These are phyloP conservation scores for Solidago caesia DNA, from an alignment of 129 eudicot species.

Conservation along the genomic window DNA sequence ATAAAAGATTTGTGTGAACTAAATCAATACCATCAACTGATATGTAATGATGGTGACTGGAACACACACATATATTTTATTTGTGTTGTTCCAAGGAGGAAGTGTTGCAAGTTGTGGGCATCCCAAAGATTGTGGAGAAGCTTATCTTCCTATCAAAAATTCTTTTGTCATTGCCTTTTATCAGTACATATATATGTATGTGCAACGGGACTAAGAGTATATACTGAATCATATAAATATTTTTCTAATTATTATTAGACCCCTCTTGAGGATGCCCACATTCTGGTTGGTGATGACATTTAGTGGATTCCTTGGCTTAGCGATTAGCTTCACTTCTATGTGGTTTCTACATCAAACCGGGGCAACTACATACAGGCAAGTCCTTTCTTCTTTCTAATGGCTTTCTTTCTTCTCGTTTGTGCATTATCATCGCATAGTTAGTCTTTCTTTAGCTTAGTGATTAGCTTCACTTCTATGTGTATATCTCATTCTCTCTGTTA, in stretches of 20 bases:
- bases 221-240: conserved; percentile 7
- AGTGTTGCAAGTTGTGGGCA: not conserved
- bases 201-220: not conserved
- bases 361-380: conserved; percentile 95
- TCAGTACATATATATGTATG: not conserved
- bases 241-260: conserved; percentile 49
- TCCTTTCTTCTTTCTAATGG: not conserved
- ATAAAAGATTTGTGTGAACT: not conserved
- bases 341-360: conserved; percentile 99
- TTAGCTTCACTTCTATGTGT: too few species aligned
- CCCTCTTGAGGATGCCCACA: conserved; percentile 73
- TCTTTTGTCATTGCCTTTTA: not conserved
- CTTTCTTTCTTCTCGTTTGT: too few species aligned
- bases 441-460: too few species aligned
- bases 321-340: conserved; percentile 97
- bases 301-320: conserved; percentile 93
- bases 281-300: conserved; percentile 96
- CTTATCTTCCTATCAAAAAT: not conserved
- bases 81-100: not conserved
- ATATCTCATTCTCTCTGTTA: too few species aligned
- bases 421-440: too few species aligned
- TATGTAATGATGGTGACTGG: not conserved
- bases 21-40: too few species aligned
- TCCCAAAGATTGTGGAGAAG: not conserved
- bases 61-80: not conserved